A percentile compares a stretch with the other conserved stretches of the same genome.
Evolutionary conservation across 2,329 filamentous ascomycete genomes (phyloP).

Genomic region (Lecanicillium sp.): DNA sequence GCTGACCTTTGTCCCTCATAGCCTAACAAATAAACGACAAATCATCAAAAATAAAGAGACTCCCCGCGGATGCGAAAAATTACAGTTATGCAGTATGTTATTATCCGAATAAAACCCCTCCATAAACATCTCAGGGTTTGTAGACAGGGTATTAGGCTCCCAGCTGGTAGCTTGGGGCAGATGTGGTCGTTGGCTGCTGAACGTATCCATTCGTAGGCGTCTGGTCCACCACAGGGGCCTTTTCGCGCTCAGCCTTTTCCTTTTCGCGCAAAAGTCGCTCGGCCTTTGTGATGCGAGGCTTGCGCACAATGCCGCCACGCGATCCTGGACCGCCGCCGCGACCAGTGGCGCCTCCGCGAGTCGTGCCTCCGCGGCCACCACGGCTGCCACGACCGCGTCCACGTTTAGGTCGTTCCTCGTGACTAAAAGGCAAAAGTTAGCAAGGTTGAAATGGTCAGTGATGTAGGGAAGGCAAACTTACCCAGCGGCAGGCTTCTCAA

Average conservation of each 20-base stretch:
- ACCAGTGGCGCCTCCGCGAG: constrained; percentile 37
- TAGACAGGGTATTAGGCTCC: neutral
- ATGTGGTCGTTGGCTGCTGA: constrained; percentile 20
- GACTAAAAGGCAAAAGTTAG: constrained; percentile 39
- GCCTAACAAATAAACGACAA: neutral
- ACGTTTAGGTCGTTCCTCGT: constrained; percentile 66
- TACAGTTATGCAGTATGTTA: too few species aligned
- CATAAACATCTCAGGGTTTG: too few species aligned
- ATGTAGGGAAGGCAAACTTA: constrained; percentile 26
- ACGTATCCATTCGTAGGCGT: constrained; percentile 28
- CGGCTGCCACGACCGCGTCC: constrained; percentile 46
- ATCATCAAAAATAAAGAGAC: constrained; percentile 1
- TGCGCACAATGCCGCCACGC: constrained; percentile 67
- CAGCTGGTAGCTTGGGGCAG: neutral
- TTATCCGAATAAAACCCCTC: too few species aligned
- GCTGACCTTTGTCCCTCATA: too few species aligned
- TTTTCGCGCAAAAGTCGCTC: constrained; percentile 30
- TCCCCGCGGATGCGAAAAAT: constrained; percentile 6
- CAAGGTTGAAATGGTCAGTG: constrained; percentile 8
- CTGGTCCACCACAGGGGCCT: constrained; percentile 29
- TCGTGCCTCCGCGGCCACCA: constrained; percentile 54
- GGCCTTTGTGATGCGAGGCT: constrained; percentile 79
- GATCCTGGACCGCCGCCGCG: constrained; percentile 56
- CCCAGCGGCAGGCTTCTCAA: constrained; percentile 59
- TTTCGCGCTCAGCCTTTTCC: constrained; percentile 62